Evolutionary conservation across 345 rosid genomes (phyloP), one percentile per base, ranked within the genome.

Genomic region (Euclidium syriacum): DNA sequence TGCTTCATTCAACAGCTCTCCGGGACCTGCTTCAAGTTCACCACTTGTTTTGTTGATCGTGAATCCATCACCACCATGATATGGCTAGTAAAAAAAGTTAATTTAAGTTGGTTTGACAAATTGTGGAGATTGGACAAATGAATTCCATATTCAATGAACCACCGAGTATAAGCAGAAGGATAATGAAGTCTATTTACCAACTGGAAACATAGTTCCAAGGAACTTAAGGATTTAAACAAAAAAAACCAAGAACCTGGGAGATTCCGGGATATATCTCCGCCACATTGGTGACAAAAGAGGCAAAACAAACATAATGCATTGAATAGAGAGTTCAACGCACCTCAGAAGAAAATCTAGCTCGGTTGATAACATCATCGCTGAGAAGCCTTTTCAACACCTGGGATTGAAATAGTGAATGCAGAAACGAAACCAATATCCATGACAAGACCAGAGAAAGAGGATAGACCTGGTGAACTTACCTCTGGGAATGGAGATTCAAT

Each of bases 401-500:
- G 48, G 70, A 42, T 46, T 23, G 34, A 50, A 29, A 18, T n/a
- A 19, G 5, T 43, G n/a, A 64, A 64, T 3, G 10, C 26, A 42
- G 15, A 24, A 22, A 48, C 7, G 4, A 61, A 49, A 52, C 54
- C 43, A 26, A 22, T 4, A 11, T 46, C 48, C 53, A 14, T 46
- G 52, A 41, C 5, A 35, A 29, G 23, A 70, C 14, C 17, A 52
- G 19, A 47, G 40, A 67, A 12, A 68, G 36, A 53, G 52, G 66
- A 57, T 27, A 20, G 48, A 39, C 48, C 11, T 11, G 19, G 8
- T 41, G 44, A 76, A 64, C 78, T 74, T 80, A 73, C 98, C 77
- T 94, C 97, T 0, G 96, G 87, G 64, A 84, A 94, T 26, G 99
- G 97, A 4, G 96, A 94, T 55, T 94, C 99, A n/a, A 94, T 73